A percentile compares a stretch with the other conserved stretches of the same genome.
phyloP scores from a whole-genome alignment of 441 rosid genomes.

The Arabidopsis lyrata region DNA sequence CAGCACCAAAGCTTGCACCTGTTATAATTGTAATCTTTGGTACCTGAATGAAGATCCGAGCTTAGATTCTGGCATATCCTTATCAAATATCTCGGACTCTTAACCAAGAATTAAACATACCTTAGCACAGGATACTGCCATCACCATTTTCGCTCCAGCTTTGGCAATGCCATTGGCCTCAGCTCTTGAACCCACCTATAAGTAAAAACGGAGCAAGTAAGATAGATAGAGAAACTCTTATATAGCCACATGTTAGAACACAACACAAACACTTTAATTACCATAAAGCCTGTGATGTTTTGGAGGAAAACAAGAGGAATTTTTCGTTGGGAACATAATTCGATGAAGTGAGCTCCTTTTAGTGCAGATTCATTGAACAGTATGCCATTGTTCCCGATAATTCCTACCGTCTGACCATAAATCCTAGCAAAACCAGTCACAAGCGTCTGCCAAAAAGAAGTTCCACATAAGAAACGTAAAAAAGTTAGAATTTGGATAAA shows the following conservation, averaged over 20 bases:
- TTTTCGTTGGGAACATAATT: conserved; percentile 85
- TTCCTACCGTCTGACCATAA: conserved; percentile 89
- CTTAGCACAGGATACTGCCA: conserved; percentile 99
- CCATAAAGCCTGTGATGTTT: conserved; percentile 98
- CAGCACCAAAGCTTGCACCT: conserved; percentile 99
- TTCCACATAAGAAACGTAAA: neutral
- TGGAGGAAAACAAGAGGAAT: conserved; percentile 94
- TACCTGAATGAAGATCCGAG: conserved; percentile 56
- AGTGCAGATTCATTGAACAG: conserved; percentile 93
- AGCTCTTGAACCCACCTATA: conserved; percentile 94
- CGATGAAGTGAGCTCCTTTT: conserved; percentile 95
- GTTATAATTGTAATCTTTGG: conserved; percentile 89
- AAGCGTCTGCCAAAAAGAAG: conserved; percentile 65
- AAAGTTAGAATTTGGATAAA: neutral
- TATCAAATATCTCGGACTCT: conserved; percentile 3
- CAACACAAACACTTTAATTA: conserved; percentile 41
- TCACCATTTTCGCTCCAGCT: conserved; percentile 98
- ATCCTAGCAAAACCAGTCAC: conserved; percentile 92
- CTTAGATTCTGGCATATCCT: neutral
- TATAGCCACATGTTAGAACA: neutral
- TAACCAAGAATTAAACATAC: conserved; percentile 45
- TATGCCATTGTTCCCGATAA: conserved; percentile 94
- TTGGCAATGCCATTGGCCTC: conserved; percentile 98
- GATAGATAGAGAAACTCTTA: neutral
- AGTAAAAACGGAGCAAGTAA: conserved; percentile 14